Evolutionary conservation across 2,329 filamentous ascomycete genomes (phyloP), one percentile per base, ranked within the genome.

Genomic region (Biscogniauxia marginata): DNA sequence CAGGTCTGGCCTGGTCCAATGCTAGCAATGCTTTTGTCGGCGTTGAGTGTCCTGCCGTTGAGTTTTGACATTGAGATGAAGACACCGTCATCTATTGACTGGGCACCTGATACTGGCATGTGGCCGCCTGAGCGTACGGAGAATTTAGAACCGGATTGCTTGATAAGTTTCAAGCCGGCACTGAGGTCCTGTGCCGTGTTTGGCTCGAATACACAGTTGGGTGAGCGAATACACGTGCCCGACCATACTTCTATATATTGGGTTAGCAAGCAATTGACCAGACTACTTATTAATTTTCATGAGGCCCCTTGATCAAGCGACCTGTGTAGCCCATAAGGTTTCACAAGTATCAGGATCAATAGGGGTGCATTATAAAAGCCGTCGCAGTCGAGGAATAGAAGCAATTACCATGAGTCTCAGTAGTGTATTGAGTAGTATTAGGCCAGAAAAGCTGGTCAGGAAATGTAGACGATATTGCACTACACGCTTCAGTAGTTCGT

Each of bases 81-180:
- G 52, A 79, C 20, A 3, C 73, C 74, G 1, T 63, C 70, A 7
- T 73, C 59, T 30, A 72, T 74, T 50, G 71, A 79, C 0, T 75
- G 73, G 2, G 72, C 68, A 7, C 73, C 75, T 0, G 71, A 65
- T 55, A 75, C 74, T 1, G 74, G 71, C 50, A 74, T 74, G 61
- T 80, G 78, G 1, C 77, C 78, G 22, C 77, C 77, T 55, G 73
- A 71, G 22, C 74, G 71, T 22, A 75, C 71, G 2, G 77, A 74
- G 59, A 80, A 80, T 21, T 45, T 34, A 4, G 60, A 50, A 3
- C 22, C 9, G 8, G 51, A 19, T 4, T 18, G 45, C 4, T 45
- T 58, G n/a, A 61, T 55, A 7, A 59, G 9, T 47, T 53, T 50
- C 5, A 61, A 23, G 6, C 52, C 59, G 4, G 47, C 18, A 2